Evolutionary conservation across 2,329 filamentous ascomycete genomes (phyloP).

Genomic region (Juglanconis oblonga): DNA sequence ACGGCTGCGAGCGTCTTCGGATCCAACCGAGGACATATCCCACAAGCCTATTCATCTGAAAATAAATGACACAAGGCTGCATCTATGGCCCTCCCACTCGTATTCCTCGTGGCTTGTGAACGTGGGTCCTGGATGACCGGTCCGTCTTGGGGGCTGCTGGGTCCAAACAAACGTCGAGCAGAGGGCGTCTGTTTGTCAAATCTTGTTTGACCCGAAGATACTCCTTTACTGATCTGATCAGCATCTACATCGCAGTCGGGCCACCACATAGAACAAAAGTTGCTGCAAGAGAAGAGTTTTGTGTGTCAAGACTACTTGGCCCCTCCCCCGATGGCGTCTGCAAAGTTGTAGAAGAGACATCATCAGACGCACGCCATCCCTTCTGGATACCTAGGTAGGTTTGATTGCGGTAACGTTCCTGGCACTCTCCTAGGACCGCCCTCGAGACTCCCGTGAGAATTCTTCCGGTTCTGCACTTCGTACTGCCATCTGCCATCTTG

Average conservation of each 20-base stretch:
- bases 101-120: not conserved
- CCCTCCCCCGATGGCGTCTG: too few species aligned
- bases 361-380: too few species aligned
- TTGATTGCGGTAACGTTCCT: too few species aligned
- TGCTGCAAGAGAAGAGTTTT: too few species aligned
- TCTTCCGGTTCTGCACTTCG: too few species aligned
- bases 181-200: not conserved
- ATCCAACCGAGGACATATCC: not conserved
- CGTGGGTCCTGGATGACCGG: not conserved
- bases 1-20: not conserved
- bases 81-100: not conserved
- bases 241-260: too few species aligned
- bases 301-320: too few species aligned
- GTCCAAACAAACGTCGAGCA: not conserved
- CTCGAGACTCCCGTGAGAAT: too few species aligned
- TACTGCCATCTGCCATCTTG: not conserved
- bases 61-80: not conserved
- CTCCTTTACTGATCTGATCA: not conserved
- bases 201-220: not conserved
- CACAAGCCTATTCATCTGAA: not conserved
- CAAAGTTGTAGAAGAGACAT: too few species aligned
- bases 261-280: too few species aligned
- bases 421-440: too few species aligned
- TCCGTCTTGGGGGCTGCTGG: not conserved
- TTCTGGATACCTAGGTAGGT: too few species aligned